phyloP scores from a whole-genome alignment of 2,329 filamentous ascomycete genomes.

The Emergomyces pasteurianus region DNA sequence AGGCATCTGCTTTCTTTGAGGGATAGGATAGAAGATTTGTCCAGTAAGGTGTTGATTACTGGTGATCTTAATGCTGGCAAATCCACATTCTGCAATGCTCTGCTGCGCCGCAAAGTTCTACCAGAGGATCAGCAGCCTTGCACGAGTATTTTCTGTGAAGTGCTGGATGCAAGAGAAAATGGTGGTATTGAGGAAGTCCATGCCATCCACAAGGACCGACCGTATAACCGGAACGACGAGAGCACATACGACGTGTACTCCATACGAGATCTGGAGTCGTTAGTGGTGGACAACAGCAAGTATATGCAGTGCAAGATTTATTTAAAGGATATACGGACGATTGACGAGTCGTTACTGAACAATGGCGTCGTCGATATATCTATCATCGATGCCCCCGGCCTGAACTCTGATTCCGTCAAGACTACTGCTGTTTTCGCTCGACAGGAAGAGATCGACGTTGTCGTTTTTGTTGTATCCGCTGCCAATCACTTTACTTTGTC shows the following conservation, averaged over 20 bases:
- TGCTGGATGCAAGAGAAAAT: conserved; percentile 85
- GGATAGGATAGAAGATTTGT: conserved; percentile 92
- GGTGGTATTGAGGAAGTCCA: conserved; percentile 88
- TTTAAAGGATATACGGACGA: conserved; percentile 74
- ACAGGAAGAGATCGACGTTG: conserved; percentile 97
- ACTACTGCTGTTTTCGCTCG: conserved; percentile 94
- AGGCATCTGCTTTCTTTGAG: conserved; percentile 76
- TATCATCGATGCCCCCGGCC: conserved; percentile 86
- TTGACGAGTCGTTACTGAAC: conserved; percentile 88
- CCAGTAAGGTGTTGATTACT: conserved; percentile 91
- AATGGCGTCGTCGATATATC: conserved; percentile 98
- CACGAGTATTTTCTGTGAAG: conserved; percentile 97
- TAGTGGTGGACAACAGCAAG: conserved; percentile 76
- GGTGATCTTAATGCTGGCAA: conserved; percentile 96
- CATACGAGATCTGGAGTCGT: conserved; percentile 67
- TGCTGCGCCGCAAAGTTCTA: conserved; percentile 79
- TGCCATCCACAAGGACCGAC: conserved; percentile 68
- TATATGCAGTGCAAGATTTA: conserved; percentile 97
- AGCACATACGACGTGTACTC: conserved; percentile 83
- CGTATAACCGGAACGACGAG: conserved; percentile 83
- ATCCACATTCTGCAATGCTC: conserved; percentile 97
- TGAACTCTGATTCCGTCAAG: conserved; percentile 93
- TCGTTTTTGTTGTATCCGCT: conserved; percentile 95
- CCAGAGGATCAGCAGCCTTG: conserved; percentile 97
- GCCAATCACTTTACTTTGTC: conserved; percentile 97